Conservation (phyloP, 2,329 filamentous ascomycete genomes). For the Stemphylium lycopersici region DNA sequence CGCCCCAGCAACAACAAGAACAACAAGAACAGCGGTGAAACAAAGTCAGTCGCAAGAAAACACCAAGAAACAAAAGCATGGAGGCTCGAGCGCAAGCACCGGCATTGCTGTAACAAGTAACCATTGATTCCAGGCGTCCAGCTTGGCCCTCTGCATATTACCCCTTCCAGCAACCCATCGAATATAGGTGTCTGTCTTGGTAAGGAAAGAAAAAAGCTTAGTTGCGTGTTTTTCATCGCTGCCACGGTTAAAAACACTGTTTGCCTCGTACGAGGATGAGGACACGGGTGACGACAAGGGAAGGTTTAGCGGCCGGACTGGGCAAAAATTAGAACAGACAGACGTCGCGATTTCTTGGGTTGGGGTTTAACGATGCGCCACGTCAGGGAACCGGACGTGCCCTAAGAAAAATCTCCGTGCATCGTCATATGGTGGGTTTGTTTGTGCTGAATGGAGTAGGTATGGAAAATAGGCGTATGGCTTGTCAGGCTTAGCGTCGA, state of each 20-base stretch:
- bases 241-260: neutral
- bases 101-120: slow-evolving; percentile 11
- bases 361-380: no score
- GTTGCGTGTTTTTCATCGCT: neutral
- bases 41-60: neutral
- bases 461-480: slow-evolving; percentile 12
- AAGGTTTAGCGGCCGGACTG: neutral
- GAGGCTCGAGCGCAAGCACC: neutral
- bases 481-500: slow-evolving; percentile 11
- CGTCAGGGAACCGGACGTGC: no score
- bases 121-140: slow-evolving; percentile 8
- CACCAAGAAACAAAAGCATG: neutral
- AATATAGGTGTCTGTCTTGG: slow-evolving; percentile 12
- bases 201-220: neutral
- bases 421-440: neutral
- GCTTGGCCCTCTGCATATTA: slow-evolving; percentile 7
- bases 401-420: neutral
- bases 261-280: neutral
- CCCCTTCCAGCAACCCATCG: slow-evolving; percentile 5
- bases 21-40: neutral
- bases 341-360: neutral
- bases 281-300: neutral
- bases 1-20: neutral
- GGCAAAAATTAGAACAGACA: neutral
- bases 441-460: slow-evolving; percentile 9